These are phyloP conservation scores for Orbilia javanica DNA, from an alignment of 2,329 filamentous ascomycete genomes.

Conservation along the genomic window DNA sequence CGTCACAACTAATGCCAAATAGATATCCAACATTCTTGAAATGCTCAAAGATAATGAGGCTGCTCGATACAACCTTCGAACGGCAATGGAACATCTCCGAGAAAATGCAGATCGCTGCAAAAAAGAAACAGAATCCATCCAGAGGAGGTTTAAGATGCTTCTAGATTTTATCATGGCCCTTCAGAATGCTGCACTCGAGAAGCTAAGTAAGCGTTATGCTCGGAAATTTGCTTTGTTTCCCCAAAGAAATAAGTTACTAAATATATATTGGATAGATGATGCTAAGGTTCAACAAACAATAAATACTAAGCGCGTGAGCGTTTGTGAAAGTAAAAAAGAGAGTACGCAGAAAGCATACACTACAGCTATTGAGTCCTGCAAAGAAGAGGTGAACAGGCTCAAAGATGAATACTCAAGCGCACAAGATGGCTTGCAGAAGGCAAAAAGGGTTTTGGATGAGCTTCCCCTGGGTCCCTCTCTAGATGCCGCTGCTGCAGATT, in stretches of 20 bases:
- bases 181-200: slow-evolving; percentile 28
- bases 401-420: background rate
- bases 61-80: slow-evolving; percentile 32
- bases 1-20: background rate
- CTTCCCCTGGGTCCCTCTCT: background rate
- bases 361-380: slow-evolving; percentile 8
- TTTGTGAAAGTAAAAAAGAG: slow-evolving; percentile 26
- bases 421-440: background rate
- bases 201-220: slow-evolving; percentile 4
- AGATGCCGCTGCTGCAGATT: background rate
- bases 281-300: slow-evolving; percentile 8
- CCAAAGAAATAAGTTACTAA: background rate
- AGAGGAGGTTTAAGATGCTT: slow-evolving; percentile 31
- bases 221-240: background rate
- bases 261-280: slow-evolving; percentile 8
- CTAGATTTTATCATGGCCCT: slow-evolving; percentile 42
- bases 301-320: slow-evolving; percentile 10
- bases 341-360: slow-evolving; percentile 23
- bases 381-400: slow-evolving; percentile 6
- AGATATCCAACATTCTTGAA: slow-evolving; percentile 48
- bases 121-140: slow-evolving; percentile 26
- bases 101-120: slow-evolving; percentile 38
- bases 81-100: slow-evolving; percentile 40
- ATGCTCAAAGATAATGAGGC: slow-evolving; percentile 46
- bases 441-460: background rate